A percentile compares a stretch with the other conserved stretches of the same genome.
Conservation (phyloP, 2,329 filamentous ascomycete genomes). For the Fusarium sp. region DNA sequence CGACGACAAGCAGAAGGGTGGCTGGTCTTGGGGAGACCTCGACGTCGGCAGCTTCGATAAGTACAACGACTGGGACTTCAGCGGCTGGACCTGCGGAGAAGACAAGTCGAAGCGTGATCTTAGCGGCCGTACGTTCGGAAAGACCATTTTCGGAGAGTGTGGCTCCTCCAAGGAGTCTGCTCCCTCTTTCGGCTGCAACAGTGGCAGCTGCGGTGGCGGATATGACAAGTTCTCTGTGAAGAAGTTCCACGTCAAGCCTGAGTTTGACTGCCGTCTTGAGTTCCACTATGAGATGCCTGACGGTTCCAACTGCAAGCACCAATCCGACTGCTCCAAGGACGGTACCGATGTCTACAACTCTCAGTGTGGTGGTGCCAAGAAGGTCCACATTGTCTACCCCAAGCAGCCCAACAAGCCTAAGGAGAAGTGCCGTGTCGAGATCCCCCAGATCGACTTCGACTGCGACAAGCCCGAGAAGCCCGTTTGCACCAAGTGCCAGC, state of each 20-base stretch:
- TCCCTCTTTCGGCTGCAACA: slow-evolving; percentile 67
- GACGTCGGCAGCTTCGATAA: slow-evolving; percentile 67
- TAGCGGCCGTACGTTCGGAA: slow-evolving; percentile 64
- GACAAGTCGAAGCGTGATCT: slow-evolving; percentile 69
- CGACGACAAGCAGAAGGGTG: slow-evolving; percentile 72
- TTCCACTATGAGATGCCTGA: slow-evolving; percentile 91
- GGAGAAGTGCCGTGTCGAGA: slow-evolving; percentile 75
- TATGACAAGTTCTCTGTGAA: slow-evolving; percentile 77
- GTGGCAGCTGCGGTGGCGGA: slow-evolving; percentile 41
- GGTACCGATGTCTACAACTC: slow-evolving; percentile 82
- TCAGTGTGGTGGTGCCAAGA: slow-evolving; percentile 92
- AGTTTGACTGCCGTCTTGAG: slow-evolving; percentile 82
- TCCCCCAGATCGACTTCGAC: slow-evolving; percentile 82
- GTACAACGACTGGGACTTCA: slow-evolving; percentile 81
- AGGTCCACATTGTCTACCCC: slow-evolving; percentile 78
- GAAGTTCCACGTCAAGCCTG: slow-evolving; percentile 77
- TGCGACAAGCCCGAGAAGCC: slow-evolving; percentile 59
- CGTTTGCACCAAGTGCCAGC: slow-evolving; percentile 19
- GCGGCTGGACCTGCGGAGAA: slow-evolving; percentile 76
- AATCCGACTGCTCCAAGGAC: slow-evolving; percentile 71
- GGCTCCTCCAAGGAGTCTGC: slow-evolving; percentile 57
- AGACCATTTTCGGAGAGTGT: slow-evolving; percentile 71
- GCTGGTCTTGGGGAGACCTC: slow-evolving; percentile 79
- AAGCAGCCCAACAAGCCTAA: slow-evolving; percentile 65
- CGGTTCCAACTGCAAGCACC: slow-evolving; percentile 84